A percentile compares a stretch with the other conserved stretches of the same genome.
Conservation (phyloP, 2,329 filamentous ascomycete genomes). For the Penicillium sp. region DNA sequence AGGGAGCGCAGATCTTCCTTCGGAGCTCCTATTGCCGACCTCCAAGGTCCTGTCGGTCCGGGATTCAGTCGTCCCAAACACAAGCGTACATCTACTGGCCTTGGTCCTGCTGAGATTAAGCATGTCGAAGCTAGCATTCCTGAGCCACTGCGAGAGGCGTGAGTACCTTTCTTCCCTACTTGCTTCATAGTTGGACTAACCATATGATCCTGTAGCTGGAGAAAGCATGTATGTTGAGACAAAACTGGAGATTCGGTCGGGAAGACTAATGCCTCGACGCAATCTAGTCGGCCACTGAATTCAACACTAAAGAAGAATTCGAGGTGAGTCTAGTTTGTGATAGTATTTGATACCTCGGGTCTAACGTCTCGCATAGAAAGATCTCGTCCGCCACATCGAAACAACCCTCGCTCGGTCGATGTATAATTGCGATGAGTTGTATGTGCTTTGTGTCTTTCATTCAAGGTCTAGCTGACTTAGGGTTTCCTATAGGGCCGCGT, state of each 20-base stretch:
- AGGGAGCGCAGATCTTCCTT: conserved; percentile 79
- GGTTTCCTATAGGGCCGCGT: conserved; percentile 63
- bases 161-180: conserved; percentile 48
- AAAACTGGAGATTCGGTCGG: background rate
- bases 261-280: conserved; percentile 5
- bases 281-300: conserved; percentile 61
- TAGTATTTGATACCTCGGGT: background rate
- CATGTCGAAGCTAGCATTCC: conserved; percentile 87
- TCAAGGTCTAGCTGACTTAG: background rate
- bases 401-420: conserved; percentile 92
- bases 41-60: conserved; percentile 81
- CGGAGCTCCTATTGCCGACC: conserved; percentile 78
- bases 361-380: conserved; percentile 54
- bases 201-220: conserved; percentile 49
- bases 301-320: conserved; percentile 78
- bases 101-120: conserved; percentile 89
- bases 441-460: conserved; percentile 19
- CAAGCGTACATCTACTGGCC: conserved; percentile 93
- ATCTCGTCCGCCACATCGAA: conserved; percentile 91
- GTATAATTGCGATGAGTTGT: conserved; percentile 93
- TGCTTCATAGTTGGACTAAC: conserved; percentile 17
- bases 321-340: conserved; percentile 41
- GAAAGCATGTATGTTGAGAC: conserved; percentile 52
- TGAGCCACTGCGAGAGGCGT: conserved; percentile 80
- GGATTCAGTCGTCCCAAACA: conserved; percentile 90